Conservation (phyloP, 2,329 filamentous ascomycete genomes). For the Karstenula rhodostoma region DNA sequence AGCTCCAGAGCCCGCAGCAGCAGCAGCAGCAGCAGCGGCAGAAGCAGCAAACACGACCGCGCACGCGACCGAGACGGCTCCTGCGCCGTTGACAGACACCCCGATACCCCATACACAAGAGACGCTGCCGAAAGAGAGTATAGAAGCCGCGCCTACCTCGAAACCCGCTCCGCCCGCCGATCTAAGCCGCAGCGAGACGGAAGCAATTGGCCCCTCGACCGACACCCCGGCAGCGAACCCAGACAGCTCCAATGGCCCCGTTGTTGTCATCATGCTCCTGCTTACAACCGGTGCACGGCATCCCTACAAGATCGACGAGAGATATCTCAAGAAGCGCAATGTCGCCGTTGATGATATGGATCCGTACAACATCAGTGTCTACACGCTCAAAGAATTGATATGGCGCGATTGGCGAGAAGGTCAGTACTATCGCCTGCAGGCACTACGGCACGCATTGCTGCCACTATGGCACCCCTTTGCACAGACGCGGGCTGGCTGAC, state of each 20-base stretch:
- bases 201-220: constrained; percentile 58
- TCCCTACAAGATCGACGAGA: constrained; percentile 88
- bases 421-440: constrained; percentile 39
- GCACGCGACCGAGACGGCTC: constrained; percentile 26
- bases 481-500: constrained; percentile 28
- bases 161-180: constrained; percentile 36
- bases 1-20: constrained; percentile 22
- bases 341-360: constrained; percentile 79
- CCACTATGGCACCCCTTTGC: neutral
- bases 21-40: constrained; percentile 14
- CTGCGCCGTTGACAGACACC: constrained; percentile 23
- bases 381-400: constrained; percentile 93
- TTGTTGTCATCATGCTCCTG: constrained; percentile 80
- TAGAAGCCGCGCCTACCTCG: constrained; percentile 25
- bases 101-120: constrained; percentile 24
- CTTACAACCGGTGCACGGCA: constrained; percentile 83
- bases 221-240: constrained; percentile 52
- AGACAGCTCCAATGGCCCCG: constrained; percentile 49
- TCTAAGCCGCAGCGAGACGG: constrained; percentile 51
- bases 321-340: constrained; percentile 81
- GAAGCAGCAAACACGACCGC: constrained; percentile 18
- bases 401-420: constrained; percentile 88
- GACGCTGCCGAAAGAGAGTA: constrained; percentile 19
- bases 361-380: constrained; percentile 89
- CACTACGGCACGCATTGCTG: neutral